These are phyloP conservation scores for Conidiobolus incongruus DNA, from an alignment of 371 early-diverging fungal species.

Conservation along the genomic window DNA sequence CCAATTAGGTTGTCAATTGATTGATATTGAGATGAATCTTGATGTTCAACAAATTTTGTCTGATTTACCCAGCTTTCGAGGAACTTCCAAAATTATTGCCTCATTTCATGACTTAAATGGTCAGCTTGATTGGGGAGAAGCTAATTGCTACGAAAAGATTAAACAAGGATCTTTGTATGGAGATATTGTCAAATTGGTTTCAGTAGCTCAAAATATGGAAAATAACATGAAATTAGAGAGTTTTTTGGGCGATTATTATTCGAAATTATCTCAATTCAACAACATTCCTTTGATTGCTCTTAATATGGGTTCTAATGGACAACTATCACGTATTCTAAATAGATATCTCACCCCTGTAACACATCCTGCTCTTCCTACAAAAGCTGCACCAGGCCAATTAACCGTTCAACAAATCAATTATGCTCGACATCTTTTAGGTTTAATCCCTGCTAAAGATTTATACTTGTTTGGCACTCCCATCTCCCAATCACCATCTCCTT, in stretches of 20 bases:
- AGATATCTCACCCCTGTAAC: slow-evolving; percentile 79
- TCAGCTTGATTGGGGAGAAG: slow-evolving; percentile 30
- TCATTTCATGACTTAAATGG: slow-evolving; percentile 75
- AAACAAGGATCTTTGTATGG: slow-evolving; percentile 21
- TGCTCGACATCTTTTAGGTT: slow-evolving; percentile 41
- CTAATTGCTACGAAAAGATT: slow-evolving; percentile 23
- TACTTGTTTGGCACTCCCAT: slow-evolving; percentile 88
- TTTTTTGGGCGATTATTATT: slow-evolving; percentile 20
- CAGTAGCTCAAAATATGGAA: slow-evolving; percentile 37
- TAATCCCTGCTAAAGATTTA: slow-evolving; percentile 33
- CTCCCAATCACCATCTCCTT: slow-evolving; percentile 67
- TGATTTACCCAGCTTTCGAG: slow-evolving; percentile 21
- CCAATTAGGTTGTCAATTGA: slow-evolving; percentile 78
- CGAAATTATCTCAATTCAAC: slow-evolving; percentile 7
- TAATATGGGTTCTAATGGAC: slow-evolving; percentile 82
- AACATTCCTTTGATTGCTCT: slow-evolving; percentile 65
- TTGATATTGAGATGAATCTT: slow-evolving; percentile 70
- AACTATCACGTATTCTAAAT: slow-evolving; percentile 70
- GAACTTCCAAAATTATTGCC: slow-evolving; percentile 45
- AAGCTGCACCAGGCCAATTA: slow-evolving; percentile 90
- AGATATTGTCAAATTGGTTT: slow-evolving; percentile 83
- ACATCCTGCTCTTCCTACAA: slow-evolving; percentile 47
- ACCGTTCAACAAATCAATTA: slow-evolving; percentile 57
- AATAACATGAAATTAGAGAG: slow-evolving; percentile 57
- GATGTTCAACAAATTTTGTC: slow-evolving; percentile 15